A percentile compares a stretch with the other conserved stretches of the same genome.
Evolutionary conservation across 2,329 filamentous ascomycete species (phyloP).

Genomic region (Hypomyces rosellus): DNA sequence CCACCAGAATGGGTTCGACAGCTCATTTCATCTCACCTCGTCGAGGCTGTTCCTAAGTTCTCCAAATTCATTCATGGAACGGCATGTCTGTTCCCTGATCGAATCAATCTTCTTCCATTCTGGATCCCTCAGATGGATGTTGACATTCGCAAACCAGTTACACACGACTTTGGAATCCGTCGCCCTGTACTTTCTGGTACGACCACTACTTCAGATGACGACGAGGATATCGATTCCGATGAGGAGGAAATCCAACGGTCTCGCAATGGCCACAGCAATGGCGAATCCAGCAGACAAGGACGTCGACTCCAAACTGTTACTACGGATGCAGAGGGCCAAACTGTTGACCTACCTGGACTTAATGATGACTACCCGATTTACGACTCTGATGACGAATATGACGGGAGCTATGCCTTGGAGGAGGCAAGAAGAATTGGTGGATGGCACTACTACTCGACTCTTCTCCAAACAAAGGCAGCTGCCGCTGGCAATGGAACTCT

Average conservation of each 20-base stretch:
- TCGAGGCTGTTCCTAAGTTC: constrained; percentile 98
- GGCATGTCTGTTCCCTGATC: constrained; percentile 76
- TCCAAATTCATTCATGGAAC: constrained; percentile 98
- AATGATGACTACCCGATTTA: constrained; percentile 79
- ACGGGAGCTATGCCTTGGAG: constrained; percentile 68
- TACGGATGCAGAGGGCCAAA: constrained; percentile 75
- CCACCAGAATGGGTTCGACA: constrained; percentile 96
- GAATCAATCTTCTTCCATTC: constrained; percentile 86
- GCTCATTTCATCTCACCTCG: constrained; percentile 84
- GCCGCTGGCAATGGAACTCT: constrained; percentile 36
- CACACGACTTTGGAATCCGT: constrained; percentile 85
- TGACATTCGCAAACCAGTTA: constrained; percentile 89
- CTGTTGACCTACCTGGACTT: constrained; percentile 52
- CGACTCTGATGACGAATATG: constrained; percentile 75
- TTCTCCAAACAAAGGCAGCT: constrained; percentile 43
- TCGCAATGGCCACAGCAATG: constrained; percentile 18
- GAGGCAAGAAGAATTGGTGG: constrained; percentile 72
- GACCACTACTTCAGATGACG: constrained; percentile 71
- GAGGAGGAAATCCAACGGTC: constrained; percentile 43
- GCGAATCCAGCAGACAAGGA: constrained; percentile 33
- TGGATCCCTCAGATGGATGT: constrained; percentile 99
- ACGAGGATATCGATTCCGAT: constrained; percentile 64
- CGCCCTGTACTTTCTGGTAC: constrained; percentile 68
- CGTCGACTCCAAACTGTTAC: constrained; percentile 37
- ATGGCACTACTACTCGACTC: constrained; percentile 63